phyloP scores from a whole-genome alignment of 2,329 filamentous ascomycete species.

The Arthrobotrys pseudoclavata region DNA sequence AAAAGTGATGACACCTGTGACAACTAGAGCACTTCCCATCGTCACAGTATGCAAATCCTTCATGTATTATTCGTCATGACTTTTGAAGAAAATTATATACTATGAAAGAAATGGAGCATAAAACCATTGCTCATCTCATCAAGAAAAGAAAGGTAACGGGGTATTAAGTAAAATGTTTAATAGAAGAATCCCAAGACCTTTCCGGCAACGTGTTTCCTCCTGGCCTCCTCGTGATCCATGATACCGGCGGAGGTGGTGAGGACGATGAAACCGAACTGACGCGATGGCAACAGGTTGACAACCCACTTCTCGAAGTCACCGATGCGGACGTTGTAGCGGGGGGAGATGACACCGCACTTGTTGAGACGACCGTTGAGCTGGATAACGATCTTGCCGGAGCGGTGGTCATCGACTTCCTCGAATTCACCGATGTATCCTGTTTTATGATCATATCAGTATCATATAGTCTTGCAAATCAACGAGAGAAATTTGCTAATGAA shows the following conservation, averaged over 20 bases:
- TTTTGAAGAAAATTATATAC: conserved; percentile 58
- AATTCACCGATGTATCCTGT: conserved; percentile 99
- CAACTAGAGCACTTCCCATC: conserved; percentile 60
- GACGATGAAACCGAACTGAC: conserved; percentile 99
- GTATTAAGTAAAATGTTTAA: conserved; percentile 53
- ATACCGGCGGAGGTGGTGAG: conserved; percentile 99
- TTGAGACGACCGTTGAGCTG: conserved; percentile 90
- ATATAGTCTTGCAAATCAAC: conserved; percentile 5
- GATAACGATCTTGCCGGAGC: conserved; percentile 99
- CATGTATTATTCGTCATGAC: conserved; percentile 57
- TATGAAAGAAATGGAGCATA: conserved; percentile 35
- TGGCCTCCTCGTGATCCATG: conserved; percentile 99
- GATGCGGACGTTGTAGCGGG: conserved; percentile 99
- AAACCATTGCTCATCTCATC: conserved; percentile 18
- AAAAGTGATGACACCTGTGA: conserved; percentile 52
- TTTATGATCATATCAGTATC: conserved; percentile 45
- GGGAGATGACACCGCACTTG: conserved; percentile 82
- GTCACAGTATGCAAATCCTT: conserved; percentile 48
- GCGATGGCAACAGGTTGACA: conserved; percentile 96
- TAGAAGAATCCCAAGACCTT: conserved; percentile 91
- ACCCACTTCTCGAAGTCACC: conserved; percentile 99
- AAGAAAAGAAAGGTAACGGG: conserved; percentile 17
- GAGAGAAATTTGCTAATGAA: conserved; percentile 69
- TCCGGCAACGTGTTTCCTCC: conserved; percentile 98
- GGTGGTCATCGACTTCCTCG: conserved; percentile 99